Evolutionary conservation across 73 alveolate species (phyloP).

Genomic region (Paramecium octaurelia): DNA sequence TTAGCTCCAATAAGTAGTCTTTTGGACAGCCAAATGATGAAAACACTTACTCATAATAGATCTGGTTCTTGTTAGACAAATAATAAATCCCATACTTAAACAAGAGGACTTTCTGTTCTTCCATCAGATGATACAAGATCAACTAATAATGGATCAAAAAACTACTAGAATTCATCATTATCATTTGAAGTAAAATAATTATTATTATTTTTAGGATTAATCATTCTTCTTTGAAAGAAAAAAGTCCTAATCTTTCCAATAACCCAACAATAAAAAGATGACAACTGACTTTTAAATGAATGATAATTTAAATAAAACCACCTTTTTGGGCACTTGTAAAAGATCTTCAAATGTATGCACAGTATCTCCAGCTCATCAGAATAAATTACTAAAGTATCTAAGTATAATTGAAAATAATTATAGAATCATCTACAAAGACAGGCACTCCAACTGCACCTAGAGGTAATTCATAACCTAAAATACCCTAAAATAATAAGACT

Average conservation of each 20-base stretch:
- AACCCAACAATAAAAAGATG: neutral
- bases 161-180: neutral
- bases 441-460: conserved; percentile 18
- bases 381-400: neutral
- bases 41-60: neutral
- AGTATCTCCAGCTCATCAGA: neutral
- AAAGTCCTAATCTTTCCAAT: neutral
- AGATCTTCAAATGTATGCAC: neutral
- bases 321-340: neutral
- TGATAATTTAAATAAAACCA: neutral
- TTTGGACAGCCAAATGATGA: neutral
- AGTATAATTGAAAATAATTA: neutral
- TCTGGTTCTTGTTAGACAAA: neutral
- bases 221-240: neutral
- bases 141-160: neutral
- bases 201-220: neutral
- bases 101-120: neutral
- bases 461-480: conserved; percentile 6
- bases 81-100: neutral
- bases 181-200: neutral
- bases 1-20: neutral
- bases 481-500: neutral
- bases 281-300: neutral
- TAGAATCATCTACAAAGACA: neutral
- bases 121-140: neutral